These are phyloP conservation scores for Picea glauca DNA, from an alignment of 75 land plant species.

Conservation along the genomic window DNA sequence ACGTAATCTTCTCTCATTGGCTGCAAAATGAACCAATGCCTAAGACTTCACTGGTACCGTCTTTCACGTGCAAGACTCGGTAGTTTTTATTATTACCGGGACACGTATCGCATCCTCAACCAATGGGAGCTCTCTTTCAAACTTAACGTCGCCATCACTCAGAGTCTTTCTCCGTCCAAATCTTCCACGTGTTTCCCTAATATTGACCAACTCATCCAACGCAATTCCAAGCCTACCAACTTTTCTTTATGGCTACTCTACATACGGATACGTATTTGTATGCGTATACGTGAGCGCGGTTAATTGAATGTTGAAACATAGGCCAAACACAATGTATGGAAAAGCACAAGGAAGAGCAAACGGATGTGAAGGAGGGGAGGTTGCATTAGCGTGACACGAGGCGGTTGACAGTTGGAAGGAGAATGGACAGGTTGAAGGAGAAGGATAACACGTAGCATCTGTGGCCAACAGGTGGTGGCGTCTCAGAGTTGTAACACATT, in stretches of 20 bases:
- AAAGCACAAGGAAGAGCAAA: no score
- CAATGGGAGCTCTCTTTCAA: constrained; percentile 5
- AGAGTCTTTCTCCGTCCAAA: constrained; percentile 1
- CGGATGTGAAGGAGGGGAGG: no score
- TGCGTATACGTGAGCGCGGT: neutral
- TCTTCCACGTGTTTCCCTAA: neutral
- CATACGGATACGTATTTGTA: neutral
- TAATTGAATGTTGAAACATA: no score
- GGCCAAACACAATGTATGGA: no score
- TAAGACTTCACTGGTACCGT: neutral
- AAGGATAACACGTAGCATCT: constrained; percentile 2
- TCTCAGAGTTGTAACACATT: constrained; percentile 6
- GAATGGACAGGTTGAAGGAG: constrained; percentile 7
- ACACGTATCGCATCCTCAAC: neutral
- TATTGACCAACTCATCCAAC: constrained; percentile 5
- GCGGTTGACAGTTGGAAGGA: constrained; percentile 11
- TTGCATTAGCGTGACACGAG: constrained; percentile 1
- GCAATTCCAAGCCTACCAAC: neutral
- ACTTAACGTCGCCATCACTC: constrained; percentile 8
- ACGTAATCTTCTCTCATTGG: neutral
- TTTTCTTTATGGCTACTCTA: neutral
- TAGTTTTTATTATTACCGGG: neutral
- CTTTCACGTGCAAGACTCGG: constrained; percentile 8
- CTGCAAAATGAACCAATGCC: neutral
- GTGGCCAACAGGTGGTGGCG: constrained; percentile 5